Evolutionary conservation across 2,329 filamentous ascomycete genomes (phyloP), one percentile per base, ranked within the genome.

Genomic region (Acephala macrosclerotiorum): DNA sequence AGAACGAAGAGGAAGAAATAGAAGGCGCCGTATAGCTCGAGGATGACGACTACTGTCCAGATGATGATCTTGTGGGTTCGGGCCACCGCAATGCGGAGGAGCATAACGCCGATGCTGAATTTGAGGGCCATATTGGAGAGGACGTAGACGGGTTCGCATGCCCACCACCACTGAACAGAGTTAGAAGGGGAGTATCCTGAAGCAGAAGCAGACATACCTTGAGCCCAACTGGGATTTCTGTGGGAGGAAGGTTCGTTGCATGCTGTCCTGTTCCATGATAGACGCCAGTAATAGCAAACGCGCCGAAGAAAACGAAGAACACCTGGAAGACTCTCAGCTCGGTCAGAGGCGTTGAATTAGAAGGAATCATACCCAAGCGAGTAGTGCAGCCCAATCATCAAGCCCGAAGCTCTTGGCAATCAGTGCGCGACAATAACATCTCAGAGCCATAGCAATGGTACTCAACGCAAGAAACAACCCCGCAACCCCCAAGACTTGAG

Each of bases 61-160:
- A 81, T 79, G 38, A 77, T 75, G 12, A 74, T 64, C 56, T 71
- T 76, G 58, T 80, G 78, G 69, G 26, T 63, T 63, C 22, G 63
- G 61, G 66, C 70, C 60, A 63, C 76, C 68, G 70, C 76, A 36
- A 81, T 78, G 29, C 79, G 77, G n/a, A 80, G 64, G 18, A 81
- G 72, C 63, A 81, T 79, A 57, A 80, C 68, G 47, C 77, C 76
- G 29, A 81, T 77, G 58, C 77, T 79, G 58, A 79, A 73, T 67
- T 81, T 81, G 36, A 80, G 71, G 4, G 77, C 69, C 49, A 79
- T 76, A 36, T 77, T 79, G 6, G 79, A 76, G n/a, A 79, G 60
- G n/a, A 80, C 73, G 51, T 81, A 81, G 29, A 74, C 70, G 8
- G 77, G 68, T 60, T 81, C 79, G 20, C 77, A 80, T 5, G 74